Evolutionary conservation across 192 early-diverging fungal species (phyloP), one percentile per base, ranked within the genome.

Genomic region (Linnemannia exigua): DNA sequence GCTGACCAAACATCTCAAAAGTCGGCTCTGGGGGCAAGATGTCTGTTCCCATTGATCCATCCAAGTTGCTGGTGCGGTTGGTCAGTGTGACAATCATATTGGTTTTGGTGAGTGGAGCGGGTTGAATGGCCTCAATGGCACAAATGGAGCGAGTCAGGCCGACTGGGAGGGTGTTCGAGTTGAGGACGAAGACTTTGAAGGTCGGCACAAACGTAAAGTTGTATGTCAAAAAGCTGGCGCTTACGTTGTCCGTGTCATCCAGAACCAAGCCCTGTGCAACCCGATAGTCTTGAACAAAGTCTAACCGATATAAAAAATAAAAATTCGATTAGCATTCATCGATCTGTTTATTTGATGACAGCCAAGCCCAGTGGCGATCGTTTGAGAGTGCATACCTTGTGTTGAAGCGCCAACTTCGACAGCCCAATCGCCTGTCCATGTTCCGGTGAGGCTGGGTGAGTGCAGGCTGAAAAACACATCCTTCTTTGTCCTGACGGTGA

Each of bases 91-190:
- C 74, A 46, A 71, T 70, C 84, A 86, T 86, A 61, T 75, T 79
- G 75, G 84, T 51, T 38, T 79, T 86, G 20, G 77, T 86, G 35
- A 86, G 44, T 11, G 84, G 84, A 2, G 54, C n/a, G n/a, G 84
- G 84, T 28, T 86, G 84, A 20, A 86, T 66, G 33, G 54, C 80
- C 41, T 87, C 77, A 35, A 84, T 86, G 19, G 92, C 92, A 66
- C 92, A 93, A 28, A 86, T 72, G 15, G 92, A 93, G 20, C 73
- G 74, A 2, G 82, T 81, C 20, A 93, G 72, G 66, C 82, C 84
- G 6, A 37, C 31, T 0, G 91, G 87, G 9, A 89, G 61, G 8
- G 52, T n/a, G 19, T 51, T 58, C 19, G 73, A 28, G 31, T 73
- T 67, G 37, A 86, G 67, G 44, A 88, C 15, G 61, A 75, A 86